Conservation (phyloP, 164 flowering plant genomes). For the Umbellularia californica region DNA sequence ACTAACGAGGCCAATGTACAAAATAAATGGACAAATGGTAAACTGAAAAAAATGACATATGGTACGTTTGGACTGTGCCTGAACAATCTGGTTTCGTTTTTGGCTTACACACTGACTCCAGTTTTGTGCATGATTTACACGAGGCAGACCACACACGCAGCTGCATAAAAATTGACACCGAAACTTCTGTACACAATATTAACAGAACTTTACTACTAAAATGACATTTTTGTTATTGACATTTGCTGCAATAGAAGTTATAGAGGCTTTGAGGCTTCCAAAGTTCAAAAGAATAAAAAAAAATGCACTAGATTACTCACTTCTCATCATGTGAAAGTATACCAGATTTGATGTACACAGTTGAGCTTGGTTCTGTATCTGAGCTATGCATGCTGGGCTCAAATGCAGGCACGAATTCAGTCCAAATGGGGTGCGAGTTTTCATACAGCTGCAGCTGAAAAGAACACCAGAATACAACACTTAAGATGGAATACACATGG, state of each 20-base stretch:
- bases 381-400: slow-evolving; percentile 16
- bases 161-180: background rate
- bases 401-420: slow-evolving; percentile 33
- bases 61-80: background rate
- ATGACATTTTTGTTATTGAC: background rate
- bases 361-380: slow-evolving; percentile 35
- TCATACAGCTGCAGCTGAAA: slow-evolving; percentile 64
- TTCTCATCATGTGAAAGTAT: slow-evolving; percentile 50
- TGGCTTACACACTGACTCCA: background rate
- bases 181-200: too few relatives aligned
- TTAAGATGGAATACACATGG: background rate
- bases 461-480: background rate
- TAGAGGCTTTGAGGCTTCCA: background rate
- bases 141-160: background rate
- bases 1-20: background rate
- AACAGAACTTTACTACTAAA: background rate
- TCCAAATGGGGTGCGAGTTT: slow-evolving; percentile 63
- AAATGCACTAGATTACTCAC: slow-evolving; percentile 40
- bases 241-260: background rate
- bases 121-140: background rate
- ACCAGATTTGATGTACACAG: slow-evolving; percentile 46
- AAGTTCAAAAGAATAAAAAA: background rate
- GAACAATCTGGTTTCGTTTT: background rate
- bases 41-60: background rate
- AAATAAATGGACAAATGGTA: too few relatives aligned